phyloP scores from a whole-genome alignment of 2,329 filamentous ascomycete genomes.

The Penicillium paneum region DNA sequence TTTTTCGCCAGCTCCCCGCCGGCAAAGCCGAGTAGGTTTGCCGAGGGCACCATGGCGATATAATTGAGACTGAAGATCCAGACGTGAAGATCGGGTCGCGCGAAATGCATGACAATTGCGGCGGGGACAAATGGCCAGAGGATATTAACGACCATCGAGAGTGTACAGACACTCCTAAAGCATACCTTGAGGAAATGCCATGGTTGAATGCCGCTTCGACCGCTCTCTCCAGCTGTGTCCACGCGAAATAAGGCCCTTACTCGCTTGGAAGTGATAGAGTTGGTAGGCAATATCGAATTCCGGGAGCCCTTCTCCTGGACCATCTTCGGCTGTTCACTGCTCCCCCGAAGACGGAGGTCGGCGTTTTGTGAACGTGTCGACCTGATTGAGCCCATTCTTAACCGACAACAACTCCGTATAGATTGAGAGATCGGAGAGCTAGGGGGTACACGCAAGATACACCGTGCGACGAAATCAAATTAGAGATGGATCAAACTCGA shows the following conservation, averaged over 20 bases:
- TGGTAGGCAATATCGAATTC: slow-evolving; percentile 26
- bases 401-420: not conserved
- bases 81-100: slow-evolving; percentile 55
- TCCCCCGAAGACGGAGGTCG: not conserved
- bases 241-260: slow-evolving; percentile 33
- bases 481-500: no score
- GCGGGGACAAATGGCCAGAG: slow-evolving; percentile 73
- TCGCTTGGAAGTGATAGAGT: slow-evolving; percentile 19
- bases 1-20: slow-evolving; percentile 71
- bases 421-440: not conserved
- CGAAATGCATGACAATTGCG: slow-evolving; percentile 64
- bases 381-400: slow-evolving; percentile 17
- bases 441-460: not conserved
- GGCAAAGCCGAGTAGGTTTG: slow-evolving; percentile 72
- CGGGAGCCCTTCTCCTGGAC: slow-evolving; percentile 17
- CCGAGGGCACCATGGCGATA: slow-evolving; percentile 72
- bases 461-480: not conserved
- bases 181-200: slow-evolving; percentile 61
- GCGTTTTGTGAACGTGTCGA: slow-evolving; percentile 11
- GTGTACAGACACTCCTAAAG: slow-evolving; percentile 60
- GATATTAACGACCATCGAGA: slow-evolving; percentile 65
- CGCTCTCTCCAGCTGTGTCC: slow-evolving; percentile 60
- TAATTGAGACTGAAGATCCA: slow-evolving; percentile 69
- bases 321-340: slow-evolving; percentile 1
- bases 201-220: slow-evolving; percentile 63